These are phyloP conservation scores for Bipolaris zeicola DNA, from an alignment of 2,329 filamentous ascomycete species.

Conservation along the genomic window DNA sequence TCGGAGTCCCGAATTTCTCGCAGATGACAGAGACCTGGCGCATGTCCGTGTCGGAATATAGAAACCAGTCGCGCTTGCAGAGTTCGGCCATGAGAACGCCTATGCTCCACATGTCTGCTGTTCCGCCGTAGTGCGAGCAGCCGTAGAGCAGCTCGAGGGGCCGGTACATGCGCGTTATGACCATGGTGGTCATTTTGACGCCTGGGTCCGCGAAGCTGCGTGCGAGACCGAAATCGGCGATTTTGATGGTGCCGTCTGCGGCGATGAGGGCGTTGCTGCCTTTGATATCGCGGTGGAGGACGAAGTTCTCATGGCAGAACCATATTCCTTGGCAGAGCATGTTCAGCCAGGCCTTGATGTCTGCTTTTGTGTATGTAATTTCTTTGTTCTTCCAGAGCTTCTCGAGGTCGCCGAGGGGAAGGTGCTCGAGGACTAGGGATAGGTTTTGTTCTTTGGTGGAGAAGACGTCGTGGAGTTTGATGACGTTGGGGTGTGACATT, in stretches of 20 bases:
- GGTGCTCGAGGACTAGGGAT: conserved; percentile 91
- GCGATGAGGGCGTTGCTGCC: conserved; percentile 97
- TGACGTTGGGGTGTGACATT: conserved; percentile 93
- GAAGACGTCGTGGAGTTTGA: conserved; percentile 89
- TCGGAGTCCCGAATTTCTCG: conserved; percentile 85
- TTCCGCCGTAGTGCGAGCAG: conserved; percentile 84
- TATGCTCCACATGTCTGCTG: conserved; percentile 93
- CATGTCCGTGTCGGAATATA: conserved; percentile 83
- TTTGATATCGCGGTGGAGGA: conserved; percentile 97
- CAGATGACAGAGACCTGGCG: conserved; percentile 85
- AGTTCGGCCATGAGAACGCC: conserved; percentile 94
- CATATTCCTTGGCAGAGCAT: conserved; percentile 93
- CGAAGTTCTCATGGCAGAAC: conserved; percentile 95
- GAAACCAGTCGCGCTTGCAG: conserved; percentile 78
- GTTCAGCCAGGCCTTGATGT: conserved; percentile 98
- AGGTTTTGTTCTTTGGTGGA: conserved; percentile 96
- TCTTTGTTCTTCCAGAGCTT: conserved; percentile 80
- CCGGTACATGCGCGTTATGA: conserved; percentile 96
- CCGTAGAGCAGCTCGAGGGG: conserved; percentile 93
- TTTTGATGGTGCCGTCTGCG: conserved; percentile 88
- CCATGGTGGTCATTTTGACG: conserved; percentile 85
- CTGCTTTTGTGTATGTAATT: conserved; percentile 81
- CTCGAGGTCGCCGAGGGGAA: conserved; percentile 92
- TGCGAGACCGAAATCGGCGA: conserved; percentile 97
- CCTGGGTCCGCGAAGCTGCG: conserved; percentile 88